Base-by-base conservation (phyloP, 257 asterid species). In the Cruciata laevipes region DNA sequence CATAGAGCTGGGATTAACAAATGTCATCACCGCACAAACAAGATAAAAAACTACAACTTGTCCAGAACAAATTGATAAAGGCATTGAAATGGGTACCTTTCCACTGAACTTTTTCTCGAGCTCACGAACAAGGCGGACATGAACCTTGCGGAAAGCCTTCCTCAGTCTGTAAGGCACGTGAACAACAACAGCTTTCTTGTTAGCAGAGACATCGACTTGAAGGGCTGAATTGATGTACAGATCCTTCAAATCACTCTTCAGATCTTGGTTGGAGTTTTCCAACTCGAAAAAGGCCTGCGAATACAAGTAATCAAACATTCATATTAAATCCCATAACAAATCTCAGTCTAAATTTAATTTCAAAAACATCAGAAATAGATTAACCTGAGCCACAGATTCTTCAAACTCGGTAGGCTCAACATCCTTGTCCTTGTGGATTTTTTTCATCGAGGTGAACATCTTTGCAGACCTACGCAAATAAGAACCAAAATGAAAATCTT, bases 81-180 rank as follows among this genome's bases (percentile, higher is more conserved):
- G n/a, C 37, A 23, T 53, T 51, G 1, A 53, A 21, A 42, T 6
- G 9, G 23, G 31, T 83, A 91, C 98, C 94, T 91, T 89, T 61
- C 98, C 96, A 30, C 98, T 89, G 89, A 91, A 91, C 71, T 91
- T 91, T 91, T 91, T 89, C 82, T 91, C 98, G 6, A 91, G 88
- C 84, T 91, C 96, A 60, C 98, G 80, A 65, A 91, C 96, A 65
- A 91, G 85, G 80, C 89, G 79, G 20, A 86, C 77, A 27, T 91
- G 98, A 66, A 91, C 83, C 88, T 91, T 91, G 76, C 96, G 95
- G 89, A 88, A 91, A 64, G 90, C 76, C 74, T 91, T 91, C 74
- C 95, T 72, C 85, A 91, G 49, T 59, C 97, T 82, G 64, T 82
- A 91, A 11, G 98, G 96, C 25, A 87, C 98, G 33, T 89, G 95